Evolutionary conservation across 1,139 yeast genomes (phyloP).

Genomic region (Blastobotrys niveus): DNA sequence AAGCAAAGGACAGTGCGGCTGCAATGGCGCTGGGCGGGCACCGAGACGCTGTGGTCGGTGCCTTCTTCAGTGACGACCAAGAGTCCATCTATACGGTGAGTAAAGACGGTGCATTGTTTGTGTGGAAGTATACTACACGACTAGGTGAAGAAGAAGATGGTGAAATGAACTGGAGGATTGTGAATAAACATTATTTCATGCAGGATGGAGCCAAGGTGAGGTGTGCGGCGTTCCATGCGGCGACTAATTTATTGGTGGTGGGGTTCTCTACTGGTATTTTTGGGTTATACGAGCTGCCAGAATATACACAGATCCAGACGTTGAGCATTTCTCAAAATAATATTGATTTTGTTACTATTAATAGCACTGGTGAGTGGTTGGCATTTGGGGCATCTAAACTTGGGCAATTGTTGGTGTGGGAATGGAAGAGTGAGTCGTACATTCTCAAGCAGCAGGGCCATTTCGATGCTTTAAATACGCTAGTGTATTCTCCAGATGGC

Average conservation of each 20-base stretch:
- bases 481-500: constrained; percentile 93
- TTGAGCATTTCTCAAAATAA: constrained; percentile 90
- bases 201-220: constrained; percentile 64
- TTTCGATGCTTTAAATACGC: constrained; percentile 78
- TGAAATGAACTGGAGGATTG: constrained; percentile 62
- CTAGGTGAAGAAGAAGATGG: constrained; percentile 41
- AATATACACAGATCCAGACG: constrained; percentile 73
- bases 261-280: constrained; percentile 91
- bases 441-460: constrained; percentile 96
- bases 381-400: constrained; percentile 87
- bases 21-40: constrained; percentile 90
- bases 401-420: constrained; percentile 95
- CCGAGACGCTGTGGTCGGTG: constrained; percentile 77
- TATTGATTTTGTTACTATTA: constrained; percentile 74
- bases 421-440: constrained; percentile 98
- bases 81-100: constrained; percentile 86
- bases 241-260: constrained; percentile 67
- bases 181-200: constrained; percentile 63
- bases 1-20: constrained; percentile 68
- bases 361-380: constrained; percentile 90
- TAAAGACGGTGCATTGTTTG: constrained; percentile 89
- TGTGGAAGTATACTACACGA: constrained; percentile 75
- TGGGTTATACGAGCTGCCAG: constrained; percentile 82
- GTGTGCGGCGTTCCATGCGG: constrained; percentile 79
- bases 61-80: constrained; percentile 80